A percentile compares a stretch with the other conserved stretches of the same genome.
Evolutionary conservation across 768 basidiomycete genomes (phyloP).

Genomic region (Trametes villosa): DNA sequence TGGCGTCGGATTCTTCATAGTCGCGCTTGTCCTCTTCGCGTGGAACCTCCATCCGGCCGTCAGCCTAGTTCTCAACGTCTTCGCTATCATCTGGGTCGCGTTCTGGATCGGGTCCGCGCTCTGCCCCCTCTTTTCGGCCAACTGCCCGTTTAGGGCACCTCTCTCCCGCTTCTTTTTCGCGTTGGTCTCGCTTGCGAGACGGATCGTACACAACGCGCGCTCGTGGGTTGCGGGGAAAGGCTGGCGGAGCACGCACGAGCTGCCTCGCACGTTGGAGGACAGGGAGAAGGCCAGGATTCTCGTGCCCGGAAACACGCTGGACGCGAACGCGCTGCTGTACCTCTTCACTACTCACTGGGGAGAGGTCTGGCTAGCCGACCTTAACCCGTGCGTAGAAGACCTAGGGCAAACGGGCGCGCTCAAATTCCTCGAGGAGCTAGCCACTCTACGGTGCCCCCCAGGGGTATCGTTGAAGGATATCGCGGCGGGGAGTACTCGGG

Average conservation of each 20-base stretch:
- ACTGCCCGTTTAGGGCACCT: constrained; percentile 18
- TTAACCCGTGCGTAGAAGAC: constrained; percentile 1
- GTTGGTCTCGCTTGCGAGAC: not conserved
- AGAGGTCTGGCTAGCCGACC: not conserved
- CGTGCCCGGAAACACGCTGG: not conserved
- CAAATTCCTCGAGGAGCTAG: not conserved
- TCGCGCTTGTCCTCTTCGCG: constrained; percentile 58
- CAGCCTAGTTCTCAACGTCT: constrained; percentile 40
- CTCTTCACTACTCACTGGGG: constrained; percentile 2
- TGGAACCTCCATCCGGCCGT: constrained; percentile 58
- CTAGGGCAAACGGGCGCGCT: not conserved
- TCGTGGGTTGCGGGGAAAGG: not conserved
- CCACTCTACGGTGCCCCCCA: not conserved
- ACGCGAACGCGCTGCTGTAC: constrained; percentile 1
- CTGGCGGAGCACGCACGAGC: not conserved
- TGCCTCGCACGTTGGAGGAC: not conserved
- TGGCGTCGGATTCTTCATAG: constrained; percentile 55
- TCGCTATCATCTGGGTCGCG: not conserved
- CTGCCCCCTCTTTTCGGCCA: not conserved
- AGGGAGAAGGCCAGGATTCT: not conserved
- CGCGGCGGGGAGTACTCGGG: not conserved
- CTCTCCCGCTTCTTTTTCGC: constrained; percentile 5
- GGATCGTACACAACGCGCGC: not conserved
- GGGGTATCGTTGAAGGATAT: not conserved
- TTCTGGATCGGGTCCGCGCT: constrained; percentile 15